Evolutionary conservation across 768 basidiomycete species (phyloP).

Genomic region (Lanmaoa pseudosensibilis): DNA sequence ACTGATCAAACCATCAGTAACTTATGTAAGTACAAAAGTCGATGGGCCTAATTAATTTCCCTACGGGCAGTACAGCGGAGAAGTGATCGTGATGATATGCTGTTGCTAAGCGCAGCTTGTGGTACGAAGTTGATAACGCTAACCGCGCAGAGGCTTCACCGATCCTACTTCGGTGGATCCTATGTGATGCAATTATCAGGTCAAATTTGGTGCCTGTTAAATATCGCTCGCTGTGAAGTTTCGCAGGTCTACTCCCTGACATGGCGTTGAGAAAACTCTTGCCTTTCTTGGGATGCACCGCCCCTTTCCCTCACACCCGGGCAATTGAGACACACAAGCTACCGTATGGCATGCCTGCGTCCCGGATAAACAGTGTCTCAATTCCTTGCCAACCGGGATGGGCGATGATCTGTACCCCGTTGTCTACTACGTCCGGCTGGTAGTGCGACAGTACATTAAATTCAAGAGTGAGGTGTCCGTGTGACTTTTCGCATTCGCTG

Average conservation of each 20-base stretch:
- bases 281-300: neutral
- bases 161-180: neutral
- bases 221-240: too few relatives aligned
- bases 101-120: neutral
- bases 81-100: neutral
- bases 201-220: too few relatives aligned
- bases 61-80: neutral
- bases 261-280: neutral
- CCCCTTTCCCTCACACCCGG: neutral
- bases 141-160: neutral
- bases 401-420: neutral
- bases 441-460: neutral
- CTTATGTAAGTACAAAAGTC: neutral
- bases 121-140: neutral
- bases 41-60: neutral
- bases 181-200: neutral
- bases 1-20: neutral
- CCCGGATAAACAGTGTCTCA: neutral
- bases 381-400: neutral
- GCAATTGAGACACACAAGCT: neutral
- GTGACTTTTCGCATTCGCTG: neutral
- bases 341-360: neutral
- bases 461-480: neutral
- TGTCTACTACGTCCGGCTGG: neutral
- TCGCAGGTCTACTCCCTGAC: neutral